Percentiles rank a stretch among this genome's conserved stretches.
phyloP scores from a whole-genome alignment of 2,329 filamentous ascomycete species.

The Rhexocercosporidium sp. region DNA sequence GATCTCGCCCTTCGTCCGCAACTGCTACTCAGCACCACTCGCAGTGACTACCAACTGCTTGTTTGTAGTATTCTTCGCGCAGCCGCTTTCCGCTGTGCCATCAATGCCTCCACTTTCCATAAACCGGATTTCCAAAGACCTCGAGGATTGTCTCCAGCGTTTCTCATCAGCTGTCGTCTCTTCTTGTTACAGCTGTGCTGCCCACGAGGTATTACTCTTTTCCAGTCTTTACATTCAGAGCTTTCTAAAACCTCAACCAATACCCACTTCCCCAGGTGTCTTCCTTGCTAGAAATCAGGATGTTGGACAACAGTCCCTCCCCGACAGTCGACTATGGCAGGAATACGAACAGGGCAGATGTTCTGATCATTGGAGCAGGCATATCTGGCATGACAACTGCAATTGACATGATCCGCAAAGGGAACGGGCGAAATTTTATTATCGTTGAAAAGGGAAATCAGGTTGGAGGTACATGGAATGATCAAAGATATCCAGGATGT shows the following conservation, averaged over 20 bases:
- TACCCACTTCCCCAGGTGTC: background rate
- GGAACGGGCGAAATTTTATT: constrained; percentile 50
- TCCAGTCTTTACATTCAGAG: background rate
- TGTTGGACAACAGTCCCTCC: constrained; percentile 26
- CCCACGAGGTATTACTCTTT: no score
- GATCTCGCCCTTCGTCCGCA: background rate
- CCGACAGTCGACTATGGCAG: constrained; percentile 29
- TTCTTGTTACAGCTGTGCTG: background rate
- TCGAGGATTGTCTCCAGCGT: background rate
- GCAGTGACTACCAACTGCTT: background rate
- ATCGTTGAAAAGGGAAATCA: constrained; percentile 49
- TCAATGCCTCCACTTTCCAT: background rate
- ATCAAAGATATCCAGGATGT: constrained; percentile 62
- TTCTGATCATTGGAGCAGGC: constrained; percentile 48
- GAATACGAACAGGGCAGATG: constrained; percentile 33
- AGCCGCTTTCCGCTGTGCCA: background rate
- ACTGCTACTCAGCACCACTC: background rate
- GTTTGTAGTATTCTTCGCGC: background rate
- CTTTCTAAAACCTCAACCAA: background rate
- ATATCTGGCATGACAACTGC: constrained; percentile 49
- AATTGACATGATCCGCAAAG: constrained; percentile 48
- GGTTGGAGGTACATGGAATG: constrained; percentile 55
- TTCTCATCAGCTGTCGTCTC: background rate
- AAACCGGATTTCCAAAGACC: background rate
- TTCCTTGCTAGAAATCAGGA: background rate